phyloP scores from a whole-genome alignment of 2,329 filamentous ascomycete species.

The Aspergillus sclerotialis region DNA sequence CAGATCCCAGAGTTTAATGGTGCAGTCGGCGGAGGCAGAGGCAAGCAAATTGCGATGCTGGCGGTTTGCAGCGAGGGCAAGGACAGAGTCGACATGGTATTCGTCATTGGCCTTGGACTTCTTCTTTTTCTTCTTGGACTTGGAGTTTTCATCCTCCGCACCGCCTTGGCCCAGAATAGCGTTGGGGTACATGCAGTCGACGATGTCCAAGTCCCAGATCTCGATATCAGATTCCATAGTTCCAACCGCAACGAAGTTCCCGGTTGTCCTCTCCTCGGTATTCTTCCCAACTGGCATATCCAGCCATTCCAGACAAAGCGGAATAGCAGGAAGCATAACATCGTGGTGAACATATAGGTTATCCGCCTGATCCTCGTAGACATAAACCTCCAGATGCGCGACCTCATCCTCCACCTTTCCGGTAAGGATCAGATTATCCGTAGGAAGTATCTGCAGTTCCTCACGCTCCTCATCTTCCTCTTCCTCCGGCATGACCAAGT shows the following conservation, averaged over 20 bases:
- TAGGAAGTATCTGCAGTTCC: constrained; percentile 85
- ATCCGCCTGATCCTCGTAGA: constrained; percentile 91
- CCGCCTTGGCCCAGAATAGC: constrained; percentile 79
- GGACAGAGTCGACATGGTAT: constrained; percentile 89
- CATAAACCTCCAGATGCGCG: constrained; percentile 91
- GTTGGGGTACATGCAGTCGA: constrained; percentile 98
- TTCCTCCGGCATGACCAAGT: constrained; percentile 78
- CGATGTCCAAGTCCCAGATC: constrained; percentile 92
- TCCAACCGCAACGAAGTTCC: constrained; percentile 90
- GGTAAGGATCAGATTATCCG: constrained; percentile 86
- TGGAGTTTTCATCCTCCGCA: constrained; percentile 42
- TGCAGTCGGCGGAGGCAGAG: constrained; percentile 92
- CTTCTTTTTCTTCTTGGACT: constrained; percentile 79
- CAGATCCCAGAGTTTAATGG: constrained; percentile 95
- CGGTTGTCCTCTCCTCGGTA: constrained; percentile 57
- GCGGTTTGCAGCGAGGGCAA: constrained; percentile 85
- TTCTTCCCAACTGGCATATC: constrained; percentile 79
- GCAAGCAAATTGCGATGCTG: constrained; percentile 91
- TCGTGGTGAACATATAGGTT: constrained; percentile 99
- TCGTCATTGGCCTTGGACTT: constrained; percentile 83
- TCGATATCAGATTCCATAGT: constrained; percentile 99
- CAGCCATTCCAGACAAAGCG: constrained; percentile 91
- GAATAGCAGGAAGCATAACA: constrained; percentile 96
- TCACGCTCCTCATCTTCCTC: constrained; percentile 86
- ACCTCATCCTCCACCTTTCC: constrained; percentile 96